Conservation (phyloP, 73 alveolate genomes). For the Stentor roeselii region DNA sequence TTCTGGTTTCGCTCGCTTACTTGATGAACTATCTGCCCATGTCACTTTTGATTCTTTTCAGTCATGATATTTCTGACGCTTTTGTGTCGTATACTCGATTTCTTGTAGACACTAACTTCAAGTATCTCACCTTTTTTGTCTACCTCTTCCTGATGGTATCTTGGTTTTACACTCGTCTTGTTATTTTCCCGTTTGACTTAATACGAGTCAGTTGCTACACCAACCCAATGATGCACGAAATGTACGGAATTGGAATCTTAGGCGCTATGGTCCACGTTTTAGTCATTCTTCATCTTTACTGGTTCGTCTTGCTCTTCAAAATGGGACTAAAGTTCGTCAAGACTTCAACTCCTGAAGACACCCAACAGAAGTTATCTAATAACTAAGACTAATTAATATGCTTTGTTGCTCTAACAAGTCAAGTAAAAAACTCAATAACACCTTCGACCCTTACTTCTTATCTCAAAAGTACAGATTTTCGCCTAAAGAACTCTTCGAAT, state of each 20-base stretch:
- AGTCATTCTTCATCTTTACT: not conserved
- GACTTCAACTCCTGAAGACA: not conserved
- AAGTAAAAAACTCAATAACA: not conserved
- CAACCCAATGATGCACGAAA: not conserved
- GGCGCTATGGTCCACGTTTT: not conserved
- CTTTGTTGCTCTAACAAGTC: not conserved
- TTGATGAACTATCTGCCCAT: not conserved
- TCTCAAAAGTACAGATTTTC: slow-evolving; percentile 25
- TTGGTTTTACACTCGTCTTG: not conserved
- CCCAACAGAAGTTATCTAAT: not conserved
- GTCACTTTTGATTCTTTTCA: not conserved
- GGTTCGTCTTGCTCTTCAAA: not conserved
- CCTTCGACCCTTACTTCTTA: not conserved
- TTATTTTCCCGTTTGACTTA: slow-evolving; percentile 1
- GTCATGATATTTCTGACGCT: not conserved
- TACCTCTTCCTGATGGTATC: not conserved
- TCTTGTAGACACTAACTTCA: not conserved
- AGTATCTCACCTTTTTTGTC: not conserved
- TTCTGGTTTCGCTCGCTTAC: not conserved
- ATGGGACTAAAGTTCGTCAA: not conserved
- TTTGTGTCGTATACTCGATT: not conserved
- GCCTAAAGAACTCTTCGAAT: not conserved
- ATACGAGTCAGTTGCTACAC: not conserved
- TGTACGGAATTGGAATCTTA: not conserved
- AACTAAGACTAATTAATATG: too few species aligned